Evolutionary conservation across 2,329 filamentous ascomycete genomes (phyloP), one percentile per base, ranked within the genome.

Genomic region (Fusarium sp.): DNA sequence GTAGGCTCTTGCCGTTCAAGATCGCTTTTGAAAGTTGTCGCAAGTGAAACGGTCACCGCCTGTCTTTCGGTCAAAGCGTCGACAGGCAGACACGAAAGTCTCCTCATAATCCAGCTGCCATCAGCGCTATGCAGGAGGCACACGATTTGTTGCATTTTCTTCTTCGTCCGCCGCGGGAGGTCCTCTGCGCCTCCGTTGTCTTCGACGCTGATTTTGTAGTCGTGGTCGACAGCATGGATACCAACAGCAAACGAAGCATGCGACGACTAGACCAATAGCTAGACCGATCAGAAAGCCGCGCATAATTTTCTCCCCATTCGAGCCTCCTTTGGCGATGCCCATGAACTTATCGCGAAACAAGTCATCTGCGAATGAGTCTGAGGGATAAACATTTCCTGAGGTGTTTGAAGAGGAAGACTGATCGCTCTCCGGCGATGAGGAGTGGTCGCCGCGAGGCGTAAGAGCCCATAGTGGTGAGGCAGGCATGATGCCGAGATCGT

Each of bases 201-300:
- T 70, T 56, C 62, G 66, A 30, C 69, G 73, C n/a, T 64, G 68
- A 23, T 64, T 71, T 52, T 59, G 55, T 27, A 68, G 50, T 30
- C 46, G 57, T 52, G 72, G 61, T 33, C 75, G 60, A 41, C 77
- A 77, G 55, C 79, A 80, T 33, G 79, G 79, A 40, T 79, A 73
- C 79, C 79, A 80, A 59, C 79, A 80, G 61, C 79, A 80, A 33
- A 78, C 62, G 45, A 80, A 69, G 56, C 78, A 75, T 44, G 77
- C 79, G n/a, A 80, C 60, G 9, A 78, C 60, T 7, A 80, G 63
- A 5, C 79, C 79, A 26, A 80, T 65, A 2, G 76, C 78, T 30
- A 80, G 69, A 42, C 79, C 79, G 46, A 80, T 77, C 23, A 81
- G 70, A 70, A 81, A 80, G 38, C 78, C 79, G 14, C 77, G 76